Evolutionary conservation across 1,284 basidiomycete genomes (phyloP), one percentile per base, ranked within the genome.

Genomic region (Cryptococcus maquisensis): DNA sequence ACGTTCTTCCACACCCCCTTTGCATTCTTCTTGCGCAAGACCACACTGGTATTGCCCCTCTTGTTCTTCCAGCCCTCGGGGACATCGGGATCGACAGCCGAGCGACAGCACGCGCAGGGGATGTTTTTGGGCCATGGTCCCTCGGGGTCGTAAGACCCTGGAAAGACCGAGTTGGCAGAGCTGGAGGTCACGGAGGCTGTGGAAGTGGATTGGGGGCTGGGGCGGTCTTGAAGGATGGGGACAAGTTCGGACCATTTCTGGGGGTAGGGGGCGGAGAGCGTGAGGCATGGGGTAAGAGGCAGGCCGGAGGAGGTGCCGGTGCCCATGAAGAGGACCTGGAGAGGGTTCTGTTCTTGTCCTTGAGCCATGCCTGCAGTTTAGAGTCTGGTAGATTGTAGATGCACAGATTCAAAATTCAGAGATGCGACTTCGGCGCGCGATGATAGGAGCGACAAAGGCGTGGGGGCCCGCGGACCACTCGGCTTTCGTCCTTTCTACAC

Each of bases 221-320:
- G 18, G 45, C 49, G 40, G 8, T 50, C 38, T 55, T 43, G n/a
- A 26, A 57, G 51, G 20, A 61, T 53, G 15, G 64, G 67, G 20
- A 66, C 56, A 49, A 61, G 60, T 3, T 57, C 50, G 16, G 49
- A 49, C 48, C 64, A 63, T 26, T 49, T 39, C 36, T 53, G 43
- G n/a, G 66, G 63, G 21, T 65, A 64, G 7, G 64, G 58, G 35
- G 62, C 49, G 18, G 68, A 65, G 35, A 54, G 44, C 15, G 72
- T 72, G 24, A 77, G 61, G 45, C 76, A 77, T 2, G 75, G 71
- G 2, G 70, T 67, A 48, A 75, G 61, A 18, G 76, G 76, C 2
- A 77, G 62, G 3, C 73, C 72, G 21, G 73, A 73, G 16, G 73
- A 75, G 9, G 73, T 75, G 35, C 72, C 76, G 9, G 76, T 77